These are phyloP conservation scores for Chloris gayana DNA, from an alignment of 176 grass and related monocot genomes.

Conservation along the genomic window DNA sequence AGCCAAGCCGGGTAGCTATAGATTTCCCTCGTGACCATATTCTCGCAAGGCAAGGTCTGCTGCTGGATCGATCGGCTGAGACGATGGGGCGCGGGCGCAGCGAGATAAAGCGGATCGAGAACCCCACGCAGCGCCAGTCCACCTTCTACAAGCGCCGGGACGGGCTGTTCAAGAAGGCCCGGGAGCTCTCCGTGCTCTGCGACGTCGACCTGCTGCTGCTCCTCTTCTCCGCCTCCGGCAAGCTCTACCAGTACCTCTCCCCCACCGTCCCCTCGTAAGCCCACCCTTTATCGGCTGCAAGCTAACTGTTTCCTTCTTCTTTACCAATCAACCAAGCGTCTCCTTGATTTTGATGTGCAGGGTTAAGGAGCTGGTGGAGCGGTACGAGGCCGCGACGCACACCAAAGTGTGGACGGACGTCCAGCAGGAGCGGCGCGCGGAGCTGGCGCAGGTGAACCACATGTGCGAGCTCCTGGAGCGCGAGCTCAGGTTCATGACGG, in stretches of 20 bases:
- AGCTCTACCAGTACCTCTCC: conserved; percentile 92
- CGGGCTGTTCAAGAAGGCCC: conserved; percentile 97
- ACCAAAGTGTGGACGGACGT: conserved; percentile 73
- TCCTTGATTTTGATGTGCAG: conserved; percentile 26
- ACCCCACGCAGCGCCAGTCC: conserved; percentile 90
- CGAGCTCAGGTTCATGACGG: conserved; percentile 87
- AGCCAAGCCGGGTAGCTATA: neutral
- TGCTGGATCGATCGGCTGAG: conserved; percentile 9
- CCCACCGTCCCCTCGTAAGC: conserved; percentile 76
- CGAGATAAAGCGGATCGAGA: conserved; percentile 99
- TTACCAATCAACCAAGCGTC: too few relatives aligned
- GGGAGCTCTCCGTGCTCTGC: conserved; percentile 93
- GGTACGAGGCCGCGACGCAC: conserved; percentile 82
- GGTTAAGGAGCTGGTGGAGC: conserved; percentile 70
- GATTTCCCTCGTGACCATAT: conserved; percentile 37
- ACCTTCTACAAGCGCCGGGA: conserved; percentile 99
- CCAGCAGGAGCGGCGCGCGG: conserved; percentile 68
- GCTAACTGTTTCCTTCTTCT: too few relatives aligned
- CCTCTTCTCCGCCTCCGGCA: conserved; percentile 97
- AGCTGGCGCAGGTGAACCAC: conserved; percentile 71
- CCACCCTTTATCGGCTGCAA: neutral
- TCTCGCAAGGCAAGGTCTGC: conserved; percentile 50
- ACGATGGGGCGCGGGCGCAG: conserved; percentile 86
- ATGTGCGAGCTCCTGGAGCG: conserved; percentile 86
- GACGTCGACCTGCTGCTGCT: conserved; percentile 98